phyloP scores from a whole-genome alignment of 1,284 basidiomycete species.

The Entoloma clypeatum region DNA sequence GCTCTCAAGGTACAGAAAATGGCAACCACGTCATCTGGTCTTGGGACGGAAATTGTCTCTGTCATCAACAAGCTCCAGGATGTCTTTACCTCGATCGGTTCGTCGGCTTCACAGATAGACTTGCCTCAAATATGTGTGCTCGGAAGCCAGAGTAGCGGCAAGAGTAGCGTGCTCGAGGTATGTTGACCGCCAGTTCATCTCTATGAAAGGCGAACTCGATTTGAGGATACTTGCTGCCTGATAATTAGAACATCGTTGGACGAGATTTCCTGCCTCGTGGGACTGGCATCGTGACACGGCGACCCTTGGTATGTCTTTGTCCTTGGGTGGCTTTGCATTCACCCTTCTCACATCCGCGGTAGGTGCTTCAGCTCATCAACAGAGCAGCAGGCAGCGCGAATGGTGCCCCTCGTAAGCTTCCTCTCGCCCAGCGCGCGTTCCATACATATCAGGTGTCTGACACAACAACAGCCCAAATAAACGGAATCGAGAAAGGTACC shows the following conservation, averaged over 20 bases:
- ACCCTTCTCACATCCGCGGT: slow-evolving; percentile 5
- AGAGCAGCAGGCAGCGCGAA: slow-evolving; percentile 55
- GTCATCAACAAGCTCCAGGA: slow-evolving; percentile 84
- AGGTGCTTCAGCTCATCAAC: slow-evolving; percentile 95
- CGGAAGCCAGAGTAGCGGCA: slow-evolving; percentile 83
- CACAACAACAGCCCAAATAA: slow-evolving; percentile 37
- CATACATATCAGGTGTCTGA: slow-evolving; percentile 2
- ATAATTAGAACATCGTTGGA: slow-evolving; percentile 96
- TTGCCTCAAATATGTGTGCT: slow-evolving; percentile 84
- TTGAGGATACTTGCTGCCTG: slow-evolving; percentile 5
- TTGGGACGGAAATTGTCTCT: slow-evolving; percentile 73
- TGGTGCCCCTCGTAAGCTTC: slow-evolving; percentile 32
- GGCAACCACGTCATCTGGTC: slow-evolving; percentile 52
- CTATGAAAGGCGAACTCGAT: background rate
- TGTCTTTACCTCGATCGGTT: slow-evolving; percentile 79
- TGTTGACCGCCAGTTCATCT: slow-evolving; percentile 17
- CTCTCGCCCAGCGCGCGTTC: slow-evolving; percentile 2
- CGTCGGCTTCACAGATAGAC: slow-evolving; percentile 73
- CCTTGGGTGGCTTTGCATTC: slow-evolving; percentile 9
- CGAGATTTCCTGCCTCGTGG: slow-evolving; percentile 97
- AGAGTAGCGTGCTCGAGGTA: slow-evolving; percentile 85
- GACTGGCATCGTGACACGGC: slow-evolving; percentile 95
- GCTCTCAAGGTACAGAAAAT: slow-evolving; percentile 38
- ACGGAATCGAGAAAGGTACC: slow-evolving; percentile 40
- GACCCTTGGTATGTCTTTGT: slow-evolving; percentile 66